Base-by-base conservation (phyloP, 306 rosid species). In the Crataegus laevigata region DNA sequence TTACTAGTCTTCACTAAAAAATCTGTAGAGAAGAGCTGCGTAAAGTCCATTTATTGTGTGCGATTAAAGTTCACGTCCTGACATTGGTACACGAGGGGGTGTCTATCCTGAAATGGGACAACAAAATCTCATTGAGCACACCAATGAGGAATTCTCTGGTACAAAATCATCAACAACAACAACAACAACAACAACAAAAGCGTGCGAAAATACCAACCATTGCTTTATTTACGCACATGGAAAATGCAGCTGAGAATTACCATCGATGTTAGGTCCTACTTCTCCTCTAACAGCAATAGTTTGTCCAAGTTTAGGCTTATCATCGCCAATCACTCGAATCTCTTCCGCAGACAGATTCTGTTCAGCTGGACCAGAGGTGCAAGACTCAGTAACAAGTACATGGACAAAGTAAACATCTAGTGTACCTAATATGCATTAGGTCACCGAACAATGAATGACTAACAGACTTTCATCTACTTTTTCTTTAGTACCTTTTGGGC, bases 81-180 rank as follows among this genome's bases (percentile, higher is more conserved):
- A 73, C 79, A 67, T 50, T 52, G 34, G 69, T 51, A 69, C 25
- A 66, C 15, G n/a, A 15, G 15, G 67, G 26, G 26, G 15, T 19
- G 30, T 55, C 78, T 65, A 79, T 75, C 79, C 91, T 83, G 87
- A 71, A 79, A 82, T 25, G 50, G 28, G n/a, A 68, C 36, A 61
- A 67, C 61, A 61, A 69, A 69, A 60, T 26, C 50, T 60, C 66
- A 61, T n/a, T 60, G 36, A 61, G 29, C 19, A 17, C 28, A 24
- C 29, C 73, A 2, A 43, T 11, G 24, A 4, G 62, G 17, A 68
- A 57, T 57, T 69, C 30, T 42, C 13, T 55, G 22, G 54, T 54
- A 54, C 26, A 61, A 25, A 66, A 55, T 71, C 43, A 64, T 28
- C 25, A 0, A 43, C 14, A 3, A 43, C 11, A 0, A 24, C 3